These are phyloP conservation scores for Musa balbisiana DNA, from an alignment of 202 grass and related monocot genomes.

Conservation along the genomic window DNA sequence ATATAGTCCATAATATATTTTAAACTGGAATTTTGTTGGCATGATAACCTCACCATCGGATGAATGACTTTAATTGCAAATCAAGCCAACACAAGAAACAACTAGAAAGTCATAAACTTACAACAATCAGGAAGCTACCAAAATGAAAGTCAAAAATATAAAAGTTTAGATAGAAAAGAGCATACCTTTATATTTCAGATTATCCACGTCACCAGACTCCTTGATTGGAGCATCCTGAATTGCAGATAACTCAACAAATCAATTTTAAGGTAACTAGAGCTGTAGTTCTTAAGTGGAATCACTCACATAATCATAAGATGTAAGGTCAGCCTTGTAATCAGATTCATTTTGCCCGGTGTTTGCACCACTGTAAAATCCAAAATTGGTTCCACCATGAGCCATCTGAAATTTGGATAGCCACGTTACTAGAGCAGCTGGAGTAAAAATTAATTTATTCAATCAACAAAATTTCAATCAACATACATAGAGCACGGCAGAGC, in stretches of 20 bases:
- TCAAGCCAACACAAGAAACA: background rate
- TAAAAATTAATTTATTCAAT: slow-evolving; percentile 27
- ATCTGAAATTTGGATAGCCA: slow-evolving; percentile 51
- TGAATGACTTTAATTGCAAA: background rate
- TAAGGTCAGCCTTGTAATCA: slow-evolving; percentile 81
- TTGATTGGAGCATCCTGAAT: slow-evolving; percentile 92
- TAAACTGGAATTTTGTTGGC: background rate
- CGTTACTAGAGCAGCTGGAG: slow-evolving; percentile 24
- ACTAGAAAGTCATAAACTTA: background rate
- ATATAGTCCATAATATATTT: background rate
- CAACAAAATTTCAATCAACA: slow-evolving; percentile 27
- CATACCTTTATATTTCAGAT: slow-evolving; percentile 88
- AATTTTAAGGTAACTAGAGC: background rate
- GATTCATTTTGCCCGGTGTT: slow-evolving; percentile 90
- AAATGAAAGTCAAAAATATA: background rate
- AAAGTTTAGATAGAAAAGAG: slow-evolving; percentile 8
- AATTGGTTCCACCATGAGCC: slow-evolving; percentile 98
- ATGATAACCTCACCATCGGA: background rate
- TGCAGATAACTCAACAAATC: slow-evolving; percentile 15
- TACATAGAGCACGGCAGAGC: slow-evolving; percentile 97
- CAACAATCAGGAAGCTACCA: background rate
- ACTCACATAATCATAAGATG: slow-evolving; percentile 95
- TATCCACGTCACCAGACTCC: slow-evolving; percentile 80
- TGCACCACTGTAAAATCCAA: slow-evolving; percentile 92
- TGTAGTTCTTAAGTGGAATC: slow-evolving; percentile 7